A percentile compares a stretch with the other conserved stretches of the same genome.
Conservation (phyloP, 495 filamentous ascomycete species). For the Usnea hakonensis region DNA sequence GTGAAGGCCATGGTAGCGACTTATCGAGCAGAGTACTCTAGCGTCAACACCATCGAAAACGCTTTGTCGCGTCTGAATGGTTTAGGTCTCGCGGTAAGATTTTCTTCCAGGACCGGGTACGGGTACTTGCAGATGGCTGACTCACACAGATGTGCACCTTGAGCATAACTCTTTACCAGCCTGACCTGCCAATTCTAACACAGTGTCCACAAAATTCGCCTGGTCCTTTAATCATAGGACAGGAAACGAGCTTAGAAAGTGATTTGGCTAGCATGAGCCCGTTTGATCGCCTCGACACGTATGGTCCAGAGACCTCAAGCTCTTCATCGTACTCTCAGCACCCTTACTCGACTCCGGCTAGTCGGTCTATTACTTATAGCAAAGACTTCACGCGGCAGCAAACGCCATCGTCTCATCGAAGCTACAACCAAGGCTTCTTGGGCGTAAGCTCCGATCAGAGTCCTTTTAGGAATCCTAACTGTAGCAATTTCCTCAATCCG, state of each 20-base stretch:
- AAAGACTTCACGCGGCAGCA: slow-evolving; percentile 11
- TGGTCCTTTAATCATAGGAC: slow-evolving; percentile 21
- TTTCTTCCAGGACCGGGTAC: neutral
- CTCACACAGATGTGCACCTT: slow-evolving; percentile 22
- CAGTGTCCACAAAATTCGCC: slow-evolving; percentile 1
- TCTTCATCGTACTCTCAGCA: slow-evolving; percentile 11
- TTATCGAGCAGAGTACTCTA: slow-evolving; percentile 48
- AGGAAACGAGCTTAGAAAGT: slow-evolving; percentile 15
- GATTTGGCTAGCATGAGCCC: slow-evolving; percentile 15
- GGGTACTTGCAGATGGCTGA: slow-evolving; percentile 15
- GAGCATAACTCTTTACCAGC: slow-evolving; percentile 18
- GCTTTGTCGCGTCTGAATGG: slow-evolving; percentile 38
- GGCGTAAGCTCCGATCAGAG: slow-evolving; percentile 6
- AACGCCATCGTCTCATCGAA: slow-evolving; percentile 11
- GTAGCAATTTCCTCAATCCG: slow-evolving; percentile 8
- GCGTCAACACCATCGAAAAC: slow-evolving; percentile 35
- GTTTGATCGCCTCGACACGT: neutral
- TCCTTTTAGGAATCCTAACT: slow-evolving; percentile 12
- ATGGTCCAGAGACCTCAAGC: slow-evolving; percentile 4
- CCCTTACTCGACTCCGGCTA: neutral
- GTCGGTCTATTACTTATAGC: slow-evolving; percentile 12
- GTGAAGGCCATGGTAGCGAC: slow-evolving; percentile 30
- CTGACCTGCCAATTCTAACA: neutral
- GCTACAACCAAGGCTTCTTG: slow-evolving; percentile 6
- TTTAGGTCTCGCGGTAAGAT: slow-evolving; percentile 41